A percentile compares a stretch with the other conserved stretches of the same genome.
Evolutionary conservation across 169 alveolate species (phyloP).

Genomic region (Cryptosporidium sp.): DNA sequence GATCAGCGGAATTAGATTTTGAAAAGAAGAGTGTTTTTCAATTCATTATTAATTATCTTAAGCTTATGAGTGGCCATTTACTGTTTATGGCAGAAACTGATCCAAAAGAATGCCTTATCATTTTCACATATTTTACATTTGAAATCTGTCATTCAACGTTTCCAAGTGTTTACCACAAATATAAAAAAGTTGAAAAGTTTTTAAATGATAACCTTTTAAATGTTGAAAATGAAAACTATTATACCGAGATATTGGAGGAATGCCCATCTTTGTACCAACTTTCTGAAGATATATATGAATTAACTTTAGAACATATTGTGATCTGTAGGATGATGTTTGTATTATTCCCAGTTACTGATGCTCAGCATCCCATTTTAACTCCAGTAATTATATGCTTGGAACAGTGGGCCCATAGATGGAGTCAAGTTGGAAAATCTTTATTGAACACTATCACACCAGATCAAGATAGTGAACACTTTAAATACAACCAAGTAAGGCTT

Average conservation of each 20-base stretch:
- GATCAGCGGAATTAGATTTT: neutral
- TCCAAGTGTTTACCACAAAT: slow-evolving; percentile 24
- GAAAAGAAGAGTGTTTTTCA: neutral
- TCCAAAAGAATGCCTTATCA: slow-evolving; percentile 32
- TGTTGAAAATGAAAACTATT: slow-evolving; percentile 44
- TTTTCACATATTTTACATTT: slow-evolving; percentile 41
- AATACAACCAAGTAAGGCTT: slow-evolving; percentile 37
- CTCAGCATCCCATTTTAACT: slow-evolving; percentile 62
- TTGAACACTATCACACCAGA: neutral
- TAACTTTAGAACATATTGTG: slow-evolving; percentile 28
- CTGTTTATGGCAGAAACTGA: slow-evolving; percentile 50
- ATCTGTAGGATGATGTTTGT: slow-evolving; percentile 62
- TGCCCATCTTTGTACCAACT: slow-evolving; percentile 43
- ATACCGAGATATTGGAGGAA: slow-evolving; percentile 42
- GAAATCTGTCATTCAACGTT: slow-evolving; percentile 60
- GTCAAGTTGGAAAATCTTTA: slow-evolving; percentile 48
- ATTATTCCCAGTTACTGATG: slow-evolving; percentile 60
- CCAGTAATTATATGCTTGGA: slow-evolving; percentile 54
- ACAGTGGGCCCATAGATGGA: slow-evolving; percentile 74
- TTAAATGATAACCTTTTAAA: slow-evolving; percentile 12
- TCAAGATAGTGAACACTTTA: neutral
- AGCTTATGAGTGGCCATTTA: slow-evolving; percentile 52
- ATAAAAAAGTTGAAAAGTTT: slow-evolving; percentile 17
- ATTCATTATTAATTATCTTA: slow-evolving; percentile 20
- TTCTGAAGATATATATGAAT: slow-evolving; percentile 22